These are phyloP conservation scores for Drechslerella coelobrocha DNA, from an alignment of 2,329 filamentous ascomycete species.

Conservation along the genomic window DNA sequence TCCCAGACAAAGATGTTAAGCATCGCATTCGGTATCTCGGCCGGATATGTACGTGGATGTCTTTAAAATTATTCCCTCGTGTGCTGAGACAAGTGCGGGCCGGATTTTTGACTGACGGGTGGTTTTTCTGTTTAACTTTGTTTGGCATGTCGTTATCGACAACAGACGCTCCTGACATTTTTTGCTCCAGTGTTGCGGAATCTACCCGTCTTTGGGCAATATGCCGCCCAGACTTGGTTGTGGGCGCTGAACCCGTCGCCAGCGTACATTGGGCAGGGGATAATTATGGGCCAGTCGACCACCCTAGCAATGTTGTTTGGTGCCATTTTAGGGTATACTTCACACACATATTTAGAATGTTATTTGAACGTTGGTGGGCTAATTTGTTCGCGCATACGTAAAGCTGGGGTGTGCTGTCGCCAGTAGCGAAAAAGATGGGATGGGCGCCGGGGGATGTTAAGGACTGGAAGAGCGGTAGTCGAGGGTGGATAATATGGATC, in stretches of 20 bases:
- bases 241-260: slow-evolving; percentile 97
- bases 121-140: background rate
- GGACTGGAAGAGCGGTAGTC: slow-evolving; percentile 91
- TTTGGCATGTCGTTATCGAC: slow-evolving; percentile 51
- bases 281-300: slow-evolving; percentile 97
- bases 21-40: slow-evolving; percentile 68
- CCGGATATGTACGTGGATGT: slow-evolving; percentile 61
- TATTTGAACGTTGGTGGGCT: background rate
- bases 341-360: background rate
- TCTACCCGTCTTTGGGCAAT: slow-evolving; percentile 81
- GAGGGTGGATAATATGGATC: slow-evolving; percentile 98
- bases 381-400: background rate
- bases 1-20: slow-evolving; percentile 68
- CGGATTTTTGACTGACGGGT: slow-evolving; percentile 8
- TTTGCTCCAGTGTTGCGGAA: slow-evolving; percentile 85
- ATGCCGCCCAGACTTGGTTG: slow-evolving; percentile 79
- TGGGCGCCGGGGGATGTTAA: slow-evolving; percentile 89
- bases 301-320: slow-evolving; percentile 95
- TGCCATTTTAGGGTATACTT: slow-evolving; percentile 68
- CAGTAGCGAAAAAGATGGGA: slow-evolving; percentile 79
- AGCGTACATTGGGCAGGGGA: slow-evolving; percentile 96
- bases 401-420: slow-evolving; percentile 86
- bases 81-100: slow-evolving; percentile 1
- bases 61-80: background rate
- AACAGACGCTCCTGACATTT: slow-evolving; percentile 81